Base-by-base conservation (phyloP, 306 rosid species). In the Dalbergia cochinchinensis region DNA sequence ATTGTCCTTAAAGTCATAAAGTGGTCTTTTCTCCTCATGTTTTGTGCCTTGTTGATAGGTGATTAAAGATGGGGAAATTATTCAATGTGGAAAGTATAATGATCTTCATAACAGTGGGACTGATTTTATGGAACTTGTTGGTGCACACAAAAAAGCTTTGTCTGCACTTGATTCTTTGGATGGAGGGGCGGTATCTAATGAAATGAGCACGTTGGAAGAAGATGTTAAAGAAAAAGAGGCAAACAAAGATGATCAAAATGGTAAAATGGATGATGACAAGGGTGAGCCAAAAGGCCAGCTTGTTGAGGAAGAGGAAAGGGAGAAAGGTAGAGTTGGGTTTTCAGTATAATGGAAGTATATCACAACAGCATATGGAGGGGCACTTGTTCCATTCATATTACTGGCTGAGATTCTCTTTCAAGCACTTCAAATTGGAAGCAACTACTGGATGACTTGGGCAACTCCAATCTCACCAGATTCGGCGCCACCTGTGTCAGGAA, bases 391-490 rank as follows among this genome's bases (percentile, higher is more conserved):
- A 4, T 74, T 94, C 67, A 82, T 94, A 82, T 78, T 94, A 80
- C 82, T 94, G 63, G 85, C 86, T 59, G 90, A 90, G 70, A 76
- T 84, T 83, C 81, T 94, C 37, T 91, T 91, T 78, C 94, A 92
- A 84, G 11, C 69, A 72, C 88, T 92, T 83, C 98, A 92, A 88
- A 91, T 94, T 77, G 97, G 90, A 80, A 92, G 97, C 87, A 90
- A 92, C 79, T 94, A 92, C 77, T 94, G 97, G 97, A 94, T 92
- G 92, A 92, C 95, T 64, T 94, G 93, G 97, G 97, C 97, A 39
- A 86, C 91, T 84, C 97, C 97, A 4, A 77, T 81, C 63, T 92
- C 98, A 16, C 47, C 76, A 35, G 98, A 89, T 16, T 78, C 76
- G 63, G 84, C 87, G 34, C 86, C 92, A 60, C 80, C 88, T 5